phyloP scores from a whole-genome alignment of 768 basidiomycete species.

The Suillus bovinus region DNA sequence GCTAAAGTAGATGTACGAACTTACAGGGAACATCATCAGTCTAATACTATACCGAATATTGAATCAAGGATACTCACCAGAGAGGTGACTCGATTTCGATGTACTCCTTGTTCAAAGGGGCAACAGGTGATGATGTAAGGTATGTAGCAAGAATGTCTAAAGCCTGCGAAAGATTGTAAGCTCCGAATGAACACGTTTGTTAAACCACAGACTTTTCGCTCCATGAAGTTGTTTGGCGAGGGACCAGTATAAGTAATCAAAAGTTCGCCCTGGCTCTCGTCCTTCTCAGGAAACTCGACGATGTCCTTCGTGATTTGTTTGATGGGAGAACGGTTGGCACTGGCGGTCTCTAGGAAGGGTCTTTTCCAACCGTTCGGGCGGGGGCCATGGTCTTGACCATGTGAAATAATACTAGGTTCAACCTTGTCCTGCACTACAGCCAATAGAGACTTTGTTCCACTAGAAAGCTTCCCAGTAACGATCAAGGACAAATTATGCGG shows the following conservation, averaged over 20 bases:
- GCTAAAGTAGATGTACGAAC: conserved; percentile 84
- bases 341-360: conserved; percentile 89
- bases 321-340: conserved; percentile 59
- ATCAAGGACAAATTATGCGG: conserved; percentile 92
- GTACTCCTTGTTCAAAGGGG: conserved; percentile 87
- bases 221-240: conserved; percentile 65
- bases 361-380: conserved; percentile 86
- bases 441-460: conserved; percentile 73
- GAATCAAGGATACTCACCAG: conserved; percentile 52
- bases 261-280: conserved; percentile 93
- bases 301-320: conserved; percentile 54
- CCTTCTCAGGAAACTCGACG: conserved; percentile 95
- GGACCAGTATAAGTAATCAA: conserved; percentile 79
- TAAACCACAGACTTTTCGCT: conserved; percentile 54
- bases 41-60: background rate
- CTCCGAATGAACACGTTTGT: conserved; percentile 1
- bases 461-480: conserved; percentile 83
- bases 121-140: conserved; percentile 80
- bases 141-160: conserved; percentile 86
- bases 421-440: conserved; percentile 80
- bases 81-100: conserved; percentile 89
- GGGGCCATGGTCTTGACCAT: conserved; percentile 69
- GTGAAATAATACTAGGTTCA: conserved; percentile 77
- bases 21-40: conserved; percentile 28
- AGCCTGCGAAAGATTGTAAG: conserved; percentile 47